Evolutionary conservation across 2,329 filamentous ascomycete species (phyloP), one percentile per base, ranked within the genome.

Genomic region (Monosporascus cannonballus): DNA sequence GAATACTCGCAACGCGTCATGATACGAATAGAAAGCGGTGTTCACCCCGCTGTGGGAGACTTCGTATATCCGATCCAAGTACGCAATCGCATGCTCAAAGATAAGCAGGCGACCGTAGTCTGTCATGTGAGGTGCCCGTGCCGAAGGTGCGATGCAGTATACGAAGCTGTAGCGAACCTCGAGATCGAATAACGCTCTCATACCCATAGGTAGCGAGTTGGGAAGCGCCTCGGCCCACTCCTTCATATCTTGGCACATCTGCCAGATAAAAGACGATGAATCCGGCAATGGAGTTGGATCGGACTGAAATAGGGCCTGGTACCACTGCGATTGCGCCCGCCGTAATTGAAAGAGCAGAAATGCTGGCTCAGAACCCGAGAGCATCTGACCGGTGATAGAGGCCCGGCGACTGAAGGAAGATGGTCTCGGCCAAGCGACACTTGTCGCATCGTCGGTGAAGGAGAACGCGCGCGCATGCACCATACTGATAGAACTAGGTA

Each of bases 101-200:
- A 96, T 89, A 24, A 96, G 76, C 30, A 85, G 77, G 56, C 90
- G 88, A 38, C 86, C 87, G 65, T 93, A 90, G 46, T 90, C 81
- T 3, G 84, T 86, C 48, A 92, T 84, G 22, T 81, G 76, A 0
- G 89, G 88, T 3, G 88, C 84, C 46, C 87, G 79, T 1, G 85
- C 83, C 37, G 87, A 92, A 1, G 91, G 90, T 1, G 90, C 90
- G 7, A 96, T 79, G 53, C 93, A 89, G 67, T 96, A 90, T 24
- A 96, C 87, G 61, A 90, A 94, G 64, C 90, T 95, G 73, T 96
- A 97, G 47, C 93, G 81, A 42, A 95, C 72, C 66, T 99, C 94
- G 17, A 96, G 81, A 57, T 94, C 87, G 64, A 96, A 95, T 58
- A 92, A 83, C 47, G 87, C 81, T 39, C 85, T 81, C 57, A 92